Percentiles rank a stretch among this genome's conserved stretches.
phyloP scores from a whole-genome alignment of 2,329 filamentous ascomycete species.

The Penicillium thymicola region DNA sequence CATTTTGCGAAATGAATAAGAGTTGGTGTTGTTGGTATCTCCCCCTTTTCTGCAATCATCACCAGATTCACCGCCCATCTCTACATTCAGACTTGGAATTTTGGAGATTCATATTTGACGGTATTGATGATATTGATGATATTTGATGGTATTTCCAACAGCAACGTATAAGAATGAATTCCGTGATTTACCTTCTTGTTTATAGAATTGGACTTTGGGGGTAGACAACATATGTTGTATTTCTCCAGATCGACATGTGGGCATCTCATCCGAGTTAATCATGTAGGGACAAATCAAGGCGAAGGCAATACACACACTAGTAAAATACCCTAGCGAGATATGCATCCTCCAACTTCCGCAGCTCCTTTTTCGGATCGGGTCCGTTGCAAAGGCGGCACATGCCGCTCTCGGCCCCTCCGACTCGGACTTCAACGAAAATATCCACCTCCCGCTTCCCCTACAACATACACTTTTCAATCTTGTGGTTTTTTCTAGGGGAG shows the following conservation, averaged over 20 bases:
- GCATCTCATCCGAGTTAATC: background rate
- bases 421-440: background rate
- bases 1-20: constrained; percentile 13
- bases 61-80: constrained; percentile 3
- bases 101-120: background rate
- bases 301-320: background rate
- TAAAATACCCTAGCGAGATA: background rate
- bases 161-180: background rate
- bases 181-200: background rate
- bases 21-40: background rate
- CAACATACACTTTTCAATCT: background rate
- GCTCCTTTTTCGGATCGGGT: background rate
- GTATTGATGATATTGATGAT: background rate
- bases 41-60: constrained; percentile 10
- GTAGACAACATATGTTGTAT: background rate
- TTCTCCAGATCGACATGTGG: background rate
- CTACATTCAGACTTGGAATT: background rate
- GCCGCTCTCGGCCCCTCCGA: background rate
- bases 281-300: background rate
- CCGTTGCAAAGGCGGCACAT: background rate
- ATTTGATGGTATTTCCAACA: background rate
- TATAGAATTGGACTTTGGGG: background rate
- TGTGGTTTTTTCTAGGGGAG: background rate
- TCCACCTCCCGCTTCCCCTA: background rate
- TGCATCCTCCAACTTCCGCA: background rate